A percentile compares a stretch with the other conserved stretches of the same genome.
phyloP scores from a whole-genome alignment of 495 filamentous ascomycete genomes.

The Penicillium taxi region DNA sequence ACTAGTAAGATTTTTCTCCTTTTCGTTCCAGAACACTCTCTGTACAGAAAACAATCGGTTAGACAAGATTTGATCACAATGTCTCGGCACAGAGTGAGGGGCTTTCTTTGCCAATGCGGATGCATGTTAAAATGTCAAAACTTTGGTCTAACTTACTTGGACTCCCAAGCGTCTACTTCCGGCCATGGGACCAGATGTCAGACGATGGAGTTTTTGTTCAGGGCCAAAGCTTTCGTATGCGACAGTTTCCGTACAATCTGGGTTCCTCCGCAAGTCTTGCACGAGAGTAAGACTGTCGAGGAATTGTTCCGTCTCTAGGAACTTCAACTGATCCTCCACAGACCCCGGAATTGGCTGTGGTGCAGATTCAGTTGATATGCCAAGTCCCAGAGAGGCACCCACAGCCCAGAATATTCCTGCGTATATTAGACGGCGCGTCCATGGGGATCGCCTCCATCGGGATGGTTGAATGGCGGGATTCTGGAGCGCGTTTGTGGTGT shows the following conservation, averaged over 20 bases:
- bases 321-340: constrained; percentile 16
- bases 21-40: constrained; percentile 46
- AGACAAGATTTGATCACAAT: too few relatives aligned
- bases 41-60: constrained; percentile 17
- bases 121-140: too few relatives aligned
- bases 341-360: constrained; percentile 30
- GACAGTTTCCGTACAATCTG: constrained; percentile 44
- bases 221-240: constrained; percentile 47
- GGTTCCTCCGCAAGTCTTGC: constrained; percentile 42
- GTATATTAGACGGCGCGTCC: constrained; percentile 35
- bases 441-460: constrained; percentile 16
- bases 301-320: constrained; percentile 18
- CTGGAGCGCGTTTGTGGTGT: constrained; percentile 16
- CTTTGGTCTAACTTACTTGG: constrained; percentile 29
- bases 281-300: constrained; percentile 47
- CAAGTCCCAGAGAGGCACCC: constrained; percentile 20
- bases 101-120: too few relatives aligned
- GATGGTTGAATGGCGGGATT: constrained; percentile 16
- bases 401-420: constrained; percentile 28
- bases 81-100: too few relatives aligned
- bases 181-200: constrained; percentile 35
- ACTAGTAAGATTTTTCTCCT: constrained; percentile 37
- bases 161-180: constrained; percentile 34
- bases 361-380: constrained; percentile 20
- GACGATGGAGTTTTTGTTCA: constrained; percentile 26